phyloP scores from a whole-genome alignment of 202 grass and related monocot genomes.

The Schoenoplectus tabernaemontani region DNA sequence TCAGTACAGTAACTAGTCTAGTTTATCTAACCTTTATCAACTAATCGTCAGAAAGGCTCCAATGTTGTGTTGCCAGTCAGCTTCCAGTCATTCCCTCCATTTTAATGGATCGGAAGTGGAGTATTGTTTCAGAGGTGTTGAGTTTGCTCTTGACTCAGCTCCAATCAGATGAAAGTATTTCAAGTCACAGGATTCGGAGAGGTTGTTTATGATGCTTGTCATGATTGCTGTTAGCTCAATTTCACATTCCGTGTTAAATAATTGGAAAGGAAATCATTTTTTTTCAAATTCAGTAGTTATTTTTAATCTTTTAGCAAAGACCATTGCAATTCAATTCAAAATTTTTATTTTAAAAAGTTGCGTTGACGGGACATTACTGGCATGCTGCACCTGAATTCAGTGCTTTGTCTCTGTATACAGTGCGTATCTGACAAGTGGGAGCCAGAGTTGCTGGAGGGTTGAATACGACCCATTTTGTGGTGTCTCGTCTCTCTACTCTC shows the following conservation, averaged over 20 bases:
- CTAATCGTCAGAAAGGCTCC: neutral
- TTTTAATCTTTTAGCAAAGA: neutral
- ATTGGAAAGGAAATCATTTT: neutral
- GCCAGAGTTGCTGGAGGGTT: neutral
- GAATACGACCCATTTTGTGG: neutral
- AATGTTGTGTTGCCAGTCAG: conserved; percentile 10
- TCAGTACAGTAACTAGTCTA: conserved; percentile 23
- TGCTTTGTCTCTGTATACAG: neutral
- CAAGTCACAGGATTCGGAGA: neutral
- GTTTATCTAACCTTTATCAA: conserved; percentile 22
- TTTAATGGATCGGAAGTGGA: conserved; percentile 7
- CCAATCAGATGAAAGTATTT: neutral
- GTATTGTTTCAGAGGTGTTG: neutral
- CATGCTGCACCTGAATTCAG: conserved; percentile 19
- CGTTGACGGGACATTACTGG: conserved; percentile 13
- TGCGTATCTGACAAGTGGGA: neutral
- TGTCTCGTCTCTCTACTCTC: neutral
- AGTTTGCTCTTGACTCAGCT: neutral
- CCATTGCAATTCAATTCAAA: neutral
- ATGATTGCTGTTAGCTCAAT: neutral
- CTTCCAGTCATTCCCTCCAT: conserved; percentile 11
- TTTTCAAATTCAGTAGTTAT: neutral
- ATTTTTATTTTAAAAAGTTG: neutral
- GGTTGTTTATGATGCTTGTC: neutral
- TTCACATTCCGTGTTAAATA: neutral